Percentiles rank a stretch among this genome's conserved stretches.
These are phyloP conservation scores for Boletus rex-veris DNA, from an alignment of 768 basidiomycete species.

Conservation along the genomic window DNA sequence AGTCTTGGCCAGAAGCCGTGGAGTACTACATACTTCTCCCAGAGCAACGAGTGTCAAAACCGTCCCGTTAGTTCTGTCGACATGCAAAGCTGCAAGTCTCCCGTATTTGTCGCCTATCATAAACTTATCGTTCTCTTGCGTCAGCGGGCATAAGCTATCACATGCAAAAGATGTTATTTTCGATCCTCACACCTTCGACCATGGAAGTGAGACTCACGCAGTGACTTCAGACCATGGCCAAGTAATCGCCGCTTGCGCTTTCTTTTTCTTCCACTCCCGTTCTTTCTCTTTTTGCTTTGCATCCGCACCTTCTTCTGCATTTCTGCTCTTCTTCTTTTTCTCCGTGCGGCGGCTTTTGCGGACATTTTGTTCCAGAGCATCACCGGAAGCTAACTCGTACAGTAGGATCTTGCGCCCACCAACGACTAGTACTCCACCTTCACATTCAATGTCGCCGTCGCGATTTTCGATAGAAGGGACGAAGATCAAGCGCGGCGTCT, in stretches of 20 bases:
- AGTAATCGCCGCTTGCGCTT: constrained; percentile 51
- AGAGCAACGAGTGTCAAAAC: constrained; percentile 57
- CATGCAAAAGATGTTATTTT: background rate
- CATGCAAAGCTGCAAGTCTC: constrained; percentile 59
- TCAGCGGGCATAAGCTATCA: constrained; percentile 51
- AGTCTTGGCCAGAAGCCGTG: constrained; percentile 1
- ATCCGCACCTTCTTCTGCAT: constrained; percentile 39
- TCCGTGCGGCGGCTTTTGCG: constrained; percentile 54
- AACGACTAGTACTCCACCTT: constrained; percentile 69
- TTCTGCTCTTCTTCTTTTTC: constrained; percentile 46
- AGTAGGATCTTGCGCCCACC: constrained; percentile 65
- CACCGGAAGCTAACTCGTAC: constrained; percentile 51
- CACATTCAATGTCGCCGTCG: constrained; percentile 32
- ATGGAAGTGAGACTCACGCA: constrained; percentile 45
- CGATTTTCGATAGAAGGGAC: constrained; percentile 22
- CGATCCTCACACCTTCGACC: background rate
- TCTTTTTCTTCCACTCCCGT: constrained; percentile 50
- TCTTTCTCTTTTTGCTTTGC: constrained; percentile 58
- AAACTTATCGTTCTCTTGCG: constrained; percentile 43
- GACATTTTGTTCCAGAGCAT: constrained; percentile 48
- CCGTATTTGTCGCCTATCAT: constrained; percentile 73
- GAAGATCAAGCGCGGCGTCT: constrained; percentile 39
- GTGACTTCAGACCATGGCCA: constrained; percentile 78
- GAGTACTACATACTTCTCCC: constrained; percentile 54
- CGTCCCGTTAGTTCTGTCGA: constrained; percentile 40